Conservation (phyloP, 2,329 filamentous ascomycete genomes). For the Fusarium heterosporum region DNA sequence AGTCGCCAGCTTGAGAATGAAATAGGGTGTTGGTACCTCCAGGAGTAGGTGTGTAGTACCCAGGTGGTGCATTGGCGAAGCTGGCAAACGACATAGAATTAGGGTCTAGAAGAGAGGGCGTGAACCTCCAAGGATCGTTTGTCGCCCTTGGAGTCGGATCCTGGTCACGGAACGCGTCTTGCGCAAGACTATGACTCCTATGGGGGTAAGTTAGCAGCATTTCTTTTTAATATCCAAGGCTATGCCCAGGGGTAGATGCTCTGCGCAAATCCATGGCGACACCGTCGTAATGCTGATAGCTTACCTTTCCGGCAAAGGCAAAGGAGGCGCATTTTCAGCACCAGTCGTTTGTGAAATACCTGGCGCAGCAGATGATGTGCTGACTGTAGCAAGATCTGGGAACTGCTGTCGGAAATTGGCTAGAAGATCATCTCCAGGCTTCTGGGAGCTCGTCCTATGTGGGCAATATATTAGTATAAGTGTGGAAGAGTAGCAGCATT, state of each 20-base stretch:
- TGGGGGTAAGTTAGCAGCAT: conserved; percentile 25
- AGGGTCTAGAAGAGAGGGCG: conserved; percentile 87
- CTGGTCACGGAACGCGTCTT: conserved; percentile 69
- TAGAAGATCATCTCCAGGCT: conserved; percentile 86
- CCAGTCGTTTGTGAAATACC: conserved; percentile 53
- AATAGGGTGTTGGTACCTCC: conserved; percentile 84
- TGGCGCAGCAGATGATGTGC: conserved; percentile 58
- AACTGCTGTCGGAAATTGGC: conserved; percentile 87
- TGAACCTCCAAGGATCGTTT: conserved; percentile 87
- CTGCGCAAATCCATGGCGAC: neutral
- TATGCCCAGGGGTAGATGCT: neutral
- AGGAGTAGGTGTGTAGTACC: conserved; percentile 89
- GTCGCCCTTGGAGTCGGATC: conserved; percentile 85
- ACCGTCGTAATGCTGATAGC: conserved; percentile 11
- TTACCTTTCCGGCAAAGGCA: conserved; percentile 48
- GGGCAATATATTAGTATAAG: conserved; percentile 9
- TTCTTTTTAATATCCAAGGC: neutral
- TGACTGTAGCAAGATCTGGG: conserved; percentile 73
- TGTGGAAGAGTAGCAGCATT: neutral
- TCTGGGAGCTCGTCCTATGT: conserved; percentile 79
- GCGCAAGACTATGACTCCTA: conserved; percentile 43
- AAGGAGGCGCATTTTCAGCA: conserved; percentile 42
- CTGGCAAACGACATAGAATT: conserved; percentile 83
- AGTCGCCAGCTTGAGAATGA: conserved; percentile 84
- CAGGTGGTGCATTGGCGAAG: conserved; percentile 82